These are phyloP conservation scores for Phyllosticta citriasiana DNA, from an alignment of 2,329 filamentous ascomycete genomes.

Conservation along the genomic window DNA sequence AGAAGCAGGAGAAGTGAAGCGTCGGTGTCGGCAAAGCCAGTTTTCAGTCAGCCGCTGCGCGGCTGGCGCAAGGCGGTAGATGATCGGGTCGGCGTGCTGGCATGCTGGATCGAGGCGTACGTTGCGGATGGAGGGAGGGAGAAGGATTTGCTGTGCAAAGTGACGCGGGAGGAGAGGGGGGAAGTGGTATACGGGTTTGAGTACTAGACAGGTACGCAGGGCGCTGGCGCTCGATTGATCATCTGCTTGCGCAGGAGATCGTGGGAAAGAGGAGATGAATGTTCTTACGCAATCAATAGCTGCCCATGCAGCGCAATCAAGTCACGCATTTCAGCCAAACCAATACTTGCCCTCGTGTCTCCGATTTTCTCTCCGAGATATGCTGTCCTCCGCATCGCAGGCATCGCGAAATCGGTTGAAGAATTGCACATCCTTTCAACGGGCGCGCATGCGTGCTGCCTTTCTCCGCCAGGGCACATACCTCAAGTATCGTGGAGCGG, in stretches of 20 bases:
- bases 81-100: background rate
- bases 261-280: background rate
- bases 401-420: background rate
- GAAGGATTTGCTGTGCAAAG: background rate
- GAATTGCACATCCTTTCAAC: background rate
- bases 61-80: background rate
- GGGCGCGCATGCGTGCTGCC: too few species aligned
- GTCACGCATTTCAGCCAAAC: background rate
- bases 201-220: background rate
- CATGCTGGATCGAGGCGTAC: background rate
- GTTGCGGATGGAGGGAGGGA: background rate
- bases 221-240: background rate
- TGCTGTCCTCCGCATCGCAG: background rate
- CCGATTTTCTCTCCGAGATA: background rate
- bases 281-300: too few species aligned
- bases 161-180: slow-evolving; percentile 1
- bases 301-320: too few species aligned
- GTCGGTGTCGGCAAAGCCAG: background rate
- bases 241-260: too few species aligned
- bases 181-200: background rate
- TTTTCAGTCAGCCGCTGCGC: background rate
- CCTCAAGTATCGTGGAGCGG: too few species aligned
- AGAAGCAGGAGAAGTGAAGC: background rate
- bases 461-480: too few species aligned
- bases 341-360: background rate